Evolutionary conservation across 345 rosid species (phyloP), one percentile per base, ranked within the genome.

Genomic region (Anacardium occidentale): DNA sequence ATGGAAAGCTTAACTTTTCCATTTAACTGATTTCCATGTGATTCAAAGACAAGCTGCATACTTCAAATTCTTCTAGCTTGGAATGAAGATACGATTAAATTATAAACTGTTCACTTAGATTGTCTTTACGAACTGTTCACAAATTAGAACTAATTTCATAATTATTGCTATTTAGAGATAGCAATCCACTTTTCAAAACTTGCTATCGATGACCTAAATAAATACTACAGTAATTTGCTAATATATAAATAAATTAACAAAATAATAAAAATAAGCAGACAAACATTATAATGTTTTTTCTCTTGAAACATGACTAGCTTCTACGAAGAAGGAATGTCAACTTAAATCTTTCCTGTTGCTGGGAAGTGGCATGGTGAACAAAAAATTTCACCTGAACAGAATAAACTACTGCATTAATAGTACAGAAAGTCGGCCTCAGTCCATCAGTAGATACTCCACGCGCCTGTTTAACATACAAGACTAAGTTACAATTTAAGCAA

Each of bases 381-480:
- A 60, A 53, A 70, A 60, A 79, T 11, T 77, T 84, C 86, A 93
- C 98, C 97, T 93, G 98, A 85, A 90, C 73, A 1, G 81, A 81
- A 79, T 92, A 92, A 24, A 88, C 85, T 68, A 89, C 82, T 0
- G 88, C 94, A 83, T 92, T 92, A 15, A 92, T 81, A 55, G 90
- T 87, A 68, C 80, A 87, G 88, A 90, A 92, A 79, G 90, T 86
- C n/a, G 87, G 89, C 70, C 93, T 87, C 45, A 92, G 83, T 76
- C 92, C 90, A 85, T 92, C 98, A 32, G 98, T 90, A 9, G 97
- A 89, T 63, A 86, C 84, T 0, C 90, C 86, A 66, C 98, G 94
- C 29, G 98, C 98, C 98, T 92, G 84, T 79, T 76, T 29, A 48
- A 68, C 25, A 69, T 32, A 70, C 65, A 57, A 3, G 32, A 42